Conservation (phyloP, 208 protist species). For the Naegleria lovaniensis region DNA sequence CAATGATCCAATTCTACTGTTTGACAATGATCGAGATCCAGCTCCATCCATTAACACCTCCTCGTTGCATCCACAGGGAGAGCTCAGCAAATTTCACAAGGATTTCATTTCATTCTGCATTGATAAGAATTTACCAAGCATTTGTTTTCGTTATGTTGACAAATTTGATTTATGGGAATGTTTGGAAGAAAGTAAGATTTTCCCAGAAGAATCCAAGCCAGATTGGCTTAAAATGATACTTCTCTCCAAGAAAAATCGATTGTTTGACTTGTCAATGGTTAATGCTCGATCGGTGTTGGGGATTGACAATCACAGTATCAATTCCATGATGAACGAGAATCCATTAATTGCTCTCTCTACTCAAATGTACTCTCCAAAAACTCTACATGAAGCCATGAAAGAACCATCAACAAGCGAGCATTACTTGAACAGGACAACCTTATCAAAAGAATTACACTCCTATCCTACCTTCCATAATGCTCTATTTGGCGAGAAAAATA, state of each 20-base stretch:
- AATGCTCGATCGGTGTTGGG: background rate
- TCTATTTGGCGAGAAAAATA: background rate
- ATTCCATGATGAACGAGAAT: background rate
- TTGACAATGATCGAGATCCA: background rate
- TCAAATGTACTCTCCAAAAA: background rate
- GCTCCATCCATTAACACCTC: background rate
- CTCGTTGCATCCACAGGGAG: background rate
- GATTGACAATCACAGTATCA: background rate
- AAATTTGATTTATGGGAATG: background rate
- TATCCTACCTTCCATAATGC: background rate
- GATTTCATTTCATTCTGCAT: background rate
- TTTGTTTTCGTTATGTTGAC: background rate
- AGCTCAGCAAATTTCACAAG: background rate
- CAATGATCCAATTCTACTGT: background rate
- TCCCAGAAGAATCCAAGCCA: background rate
- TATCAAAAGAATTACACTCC: background rate
- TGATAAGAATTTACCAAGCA: background rate
- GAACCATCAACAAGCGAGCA: background rate
- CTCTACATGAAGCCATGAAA: background rate
- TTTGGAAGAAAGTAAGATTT: background rate
- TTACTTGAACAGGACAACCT: background rate
- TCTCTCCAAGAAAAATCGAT: background rate
- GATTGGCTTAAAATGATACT: background rate
- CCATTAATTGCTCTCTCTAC: background rate
- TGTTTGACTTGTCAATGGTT: background rate